Conservation (phyloP, 2,329 filamentous ascomycete genomes). For the Aspergillus fumigatus region DNA sequence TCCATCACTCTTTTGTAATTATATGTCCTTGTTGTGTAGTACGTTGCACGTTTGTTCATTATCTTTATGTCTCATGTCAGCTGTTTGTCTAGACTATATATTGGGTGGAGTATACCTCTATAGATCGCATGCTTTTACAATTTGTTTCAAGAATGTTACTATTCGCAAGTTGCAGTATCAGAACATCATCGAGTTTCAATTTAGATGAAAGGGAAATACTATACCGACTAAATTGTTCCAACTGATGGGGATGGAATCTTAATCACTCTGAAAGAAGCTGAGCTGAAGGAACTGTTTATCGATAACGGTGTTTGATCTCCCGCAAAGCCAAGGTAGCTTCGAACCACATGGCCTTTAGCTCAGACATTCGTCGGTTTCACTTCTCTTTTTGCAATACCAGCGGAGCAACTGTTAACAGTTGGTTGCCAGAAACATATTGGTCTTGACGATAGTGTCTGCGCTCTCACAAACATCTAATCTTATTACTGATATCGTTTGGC, state of each 20-base stretch:
- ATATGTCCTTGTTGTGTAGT: not conserved
- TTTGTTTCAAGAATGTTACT: not conserved
- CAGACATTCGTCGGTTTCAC: slow-evolving; percentile 1
- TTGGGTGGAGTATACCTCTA: not conserved
- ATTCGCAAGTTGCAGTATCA: not conserved
- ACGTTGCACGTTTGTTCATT: not conserved
- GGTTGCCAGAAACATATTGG: not conserved
- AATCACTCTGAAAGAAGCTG: not conserved
- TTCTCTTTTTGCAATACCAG: slow-evolving; percentile 1
- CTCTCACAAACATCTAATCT: not conserved
- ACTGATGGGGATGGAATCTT: not conserved
- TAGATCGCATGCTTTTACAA: not conserved
- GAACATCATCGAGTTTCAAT: not conserved
- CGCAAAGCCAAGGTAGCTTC: not conserved
- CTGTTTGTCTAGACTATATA: not conserved
- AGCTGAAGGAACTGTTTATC: not conserved
- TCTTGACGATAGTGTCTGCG: not conserved
- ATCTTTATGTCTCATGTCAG: not conserved
- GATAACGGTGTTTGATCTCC: not conserved
- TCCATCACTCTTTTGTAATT: not conserved
- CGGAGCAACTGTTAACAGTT: not conserved
- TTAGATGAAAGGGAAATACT: not conserved
- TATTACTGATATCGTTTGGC: not conserved
- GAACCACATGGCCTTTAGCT: slow-evolving; percentile 12
- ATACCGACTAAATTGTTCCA: not conserved